Conservation (phyloP, 2,329 filamentous ascomycete genomes). For the Cercospora janseana region DNA sequence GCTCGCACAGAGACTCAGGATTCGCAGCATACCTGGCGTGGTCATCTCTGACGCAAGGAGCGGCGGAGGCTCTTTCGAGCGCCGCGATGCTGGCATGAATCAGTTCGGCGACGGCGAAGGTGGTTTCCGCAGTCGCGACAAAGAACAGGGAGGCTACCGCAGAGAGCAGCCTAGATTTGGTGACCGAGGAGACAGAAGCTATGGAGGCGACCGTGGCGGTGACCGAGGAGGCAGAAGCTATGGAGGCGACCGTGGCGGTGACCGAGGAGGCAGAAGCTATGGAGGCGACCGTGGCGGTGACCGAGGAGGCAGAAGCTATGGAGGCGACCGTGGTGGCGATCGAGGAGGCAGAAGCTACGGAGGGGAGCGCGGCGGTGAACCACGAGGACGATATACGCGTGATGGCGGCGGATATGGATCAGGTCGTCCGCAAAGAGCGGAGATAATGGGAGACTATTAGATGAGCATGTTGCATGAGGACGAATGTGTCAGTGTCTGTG, state of each 20-base stretch:
- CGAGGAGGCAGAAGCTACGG: conserved; percentile 1
- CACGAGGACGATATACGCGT: not conserved
- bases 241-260: conserved; percentile 15
- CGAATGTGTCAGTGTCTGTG: conserved; percentile 3
- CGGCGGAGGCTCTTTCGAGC: too few relatives aligned
- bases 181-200: conserved; percentile 4
- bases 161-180: not conserved
- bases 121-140: conserved; percentile 6
- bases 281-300: conserved; percentile 6
- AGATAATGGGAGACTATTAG: conserved; percentile 3
- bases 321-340: not conserved
- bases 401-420: not conserved
- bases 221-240: conserved; percentile 8
- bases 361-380: not conserved
- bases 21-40: conserved; percentile 34
- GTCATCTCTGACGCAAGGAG: conserved; percentile 27
- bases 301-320: conserved; percentile 10
- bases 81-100: too few relatives aligned
- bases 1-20: conserved; percentile 33
- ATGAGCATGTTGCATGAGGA: not conserved
- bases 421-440: conserved; percentile 1
- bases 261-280: conserved; percentile 12
- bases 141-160: not conserved
- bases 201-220: conserved; percentile 10
- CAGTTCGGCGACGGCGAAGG: conserved; percentile 17